phyloP scores from a whole-genome alignment of 345 rosid genomes.

The Trapa incisa region DNA sequence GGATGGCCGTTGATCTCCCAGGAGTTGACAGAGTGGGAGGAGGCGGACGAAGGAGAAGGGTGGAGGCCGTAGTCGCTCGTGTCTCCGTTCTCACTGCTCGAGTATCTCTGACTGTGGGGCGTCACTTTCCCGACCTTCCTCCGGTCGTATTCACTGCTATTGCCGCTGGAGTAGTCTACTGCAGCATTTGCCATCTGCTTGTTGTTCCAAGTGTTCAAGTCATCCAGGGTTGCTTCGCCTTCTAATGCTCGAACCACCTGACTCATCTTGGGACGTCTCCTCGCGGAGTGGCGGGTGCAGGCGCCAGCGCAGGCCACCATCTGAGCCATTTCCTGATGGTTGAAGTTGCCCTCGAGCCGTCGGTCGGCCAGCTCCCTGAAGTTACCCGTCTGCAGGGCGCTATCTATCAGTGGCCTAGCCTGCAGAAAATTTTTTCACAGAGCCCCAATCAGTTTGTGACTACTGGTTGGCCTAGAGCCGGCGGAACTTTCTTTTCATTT shows the following conservation, averaged over 20 bases:
- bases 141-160: conserved; percentile 10
- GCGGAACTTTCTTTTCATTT: no score
- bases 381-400: conserved; percentile 44
- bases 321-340: conserved; percentile 45
- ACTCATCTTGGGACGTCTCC: conserved; percentile 76
- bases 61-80: conserved; percentile 67
- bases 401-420: conserved; percentile 65
- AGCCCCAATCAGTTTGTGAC: no score
- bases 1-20: conserved; percentile 9
- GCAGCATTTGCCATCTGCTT: conserved; percentile 24
- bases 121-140: conserved; percentile 27
- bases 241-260: conserved; percentile 81
- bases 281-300: conserved; percentile 56
- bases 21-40: conserved; percentile 42
- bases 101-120: conserved; percentile 28
- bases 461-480: no score
- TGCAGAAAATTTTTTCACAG: conserved; percentile 6
- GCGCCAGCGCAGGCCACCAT: conserved; percentile 73
- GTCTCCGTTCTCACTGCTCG: conserved; percentile 48
- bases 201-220: conserved; percentile 35
- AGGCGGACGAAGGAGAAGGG: conserved; percentile 42
- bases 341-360: conserved; percentile 34
- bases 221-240: conserved; percentile 47
- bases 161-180: conserved; percentile 16
- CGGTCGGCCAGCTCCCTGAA: conserved; percentile 51